These are phyloP conservation scores for Grosmannia serpens DNA, from an alignment of 2,329 filamentous ascomycete genomes.

Conservation along the genomic window DNA sequence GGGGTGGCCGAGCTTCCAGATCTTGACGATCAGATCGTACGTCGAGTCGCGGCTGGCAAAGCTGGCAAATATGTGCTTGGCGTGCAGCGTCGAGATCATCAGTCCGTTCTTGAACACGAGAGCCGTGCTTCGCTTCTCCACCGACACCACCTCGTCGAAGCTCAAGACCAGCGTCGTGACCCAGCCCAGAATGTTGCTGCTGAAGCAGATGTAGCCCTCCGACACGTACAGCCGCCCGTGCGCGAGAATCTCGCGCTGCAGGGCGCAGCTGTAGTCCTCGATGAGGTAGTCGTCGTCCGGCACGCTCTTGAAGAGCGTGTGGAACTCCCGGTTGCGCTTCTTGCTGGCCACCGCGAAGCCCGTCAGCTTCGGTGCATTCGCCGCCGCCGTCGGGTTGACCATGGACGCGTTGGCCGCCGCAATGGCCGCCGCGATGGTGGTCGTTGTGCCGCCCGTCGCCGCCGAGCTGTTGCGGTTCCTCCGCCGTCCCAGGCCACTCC, in stretches of 20 bases:
- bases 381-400: constrained; percentile 47
- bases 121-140: constrained; percentile 94
- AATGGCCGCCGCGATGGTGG: constrained; percentile 61
- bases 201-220: constrained; percentile 95
- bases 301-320: constrained; percentile 86
- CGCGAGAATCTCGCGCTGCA: constrained; percentile 90
- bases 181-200: constrained; percentile 97
- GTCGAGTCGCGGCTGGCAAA: constrained; percentile 91
- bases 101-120: constrained; percentile 95
- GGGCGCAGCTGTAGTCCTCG: constrained; percentile 93
- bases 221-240: constrained; percentile 93
- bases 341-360: constrained; percentile 95
- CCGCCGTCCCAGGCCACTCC: constrained; percentile 46
- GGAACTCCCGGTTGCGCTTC: constrained; percentile 92
- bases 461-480: constrained; percentile 77
- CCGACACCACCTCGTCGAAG: constrained; percentile 93
- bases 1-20: constrained; percentile 95
- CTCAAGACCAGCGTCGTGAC: constrained; percentile 95
- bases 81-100: constrained; percentile 90
- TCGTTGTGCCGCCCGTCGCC: constrained; percentile 44
- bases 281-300: constrained; percentile 97
- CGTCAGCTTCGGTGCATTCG: constrained; percentile 64
- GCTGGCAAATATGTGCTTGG: constrained; percentile 91
- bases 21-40: constrained; percentile 93
- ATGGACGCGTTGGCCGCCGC: constrained; percentile 58